phyloP scores from a whole-genome alignment of 2,329 filamentous ascomycete genomes.

The Xylariaceae sp. region DNA sequence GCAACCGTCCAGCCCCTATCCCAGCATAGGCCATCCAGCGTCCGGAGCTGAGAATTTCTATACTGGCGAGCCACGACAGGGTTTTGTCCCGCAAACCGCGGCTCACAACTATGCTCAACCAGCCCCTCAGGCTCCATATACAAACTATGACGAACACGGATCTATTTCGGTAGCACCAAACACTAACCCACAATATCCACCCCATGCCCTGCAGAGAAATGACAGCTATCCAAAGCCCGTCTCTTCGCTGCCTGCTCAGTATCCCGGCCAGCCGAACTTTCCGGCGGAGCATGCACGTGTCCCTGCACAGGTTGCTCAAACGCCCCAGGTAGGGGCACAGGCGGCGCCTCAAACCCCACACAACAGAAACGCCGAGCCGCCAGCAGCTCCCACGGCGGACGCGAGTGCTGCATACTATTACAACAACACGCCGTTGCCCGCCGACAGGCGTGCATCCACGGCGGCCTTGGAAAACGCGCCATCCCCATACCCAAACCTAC shows the following conservation, averaged over 20 bases:
- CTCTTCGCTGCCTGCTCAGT: slow-evolving; percentile 36
- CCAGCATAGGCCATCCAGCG: slow-evolving; percentile 54
- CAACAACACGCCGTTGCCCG: slow-evolving; percentile 36
- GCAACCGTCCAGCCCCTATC: slow-evolving; percentile 60
- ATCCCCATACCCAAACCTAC: slow-evolving; percentile 51
- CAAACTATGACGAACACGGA: slow-evolving; percentile 38
- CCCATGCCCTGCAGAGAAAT: slow-evolving; percentile 41
- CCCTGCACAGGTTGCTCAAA: slow-evolving; percentile 23
- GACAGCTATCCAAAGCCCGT: slow-evolving; percentile 46
- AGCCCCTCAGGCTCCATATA: slow-evolving; percentile 39
- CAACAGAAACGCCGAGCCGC: slow-evolving; percentile 27
- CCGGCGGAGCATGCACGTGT: slow-evolving; percentile 26
- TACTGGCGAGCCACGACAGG: slow-evolving; percentile 53
- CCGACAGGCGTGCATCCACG: slow-evolving; percentile 34
- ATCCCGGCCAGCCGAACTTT: slow-evolving; percentile 31
- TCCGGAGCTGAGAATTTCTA: slow-evolving; percentile 76
- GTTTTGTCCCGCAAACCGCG: slow-evolving; percentile 43
- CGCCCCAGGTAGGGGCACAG: slow-evolving; percentile 27
- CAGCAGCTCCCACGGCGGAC: slow-evolving; percentile 39
- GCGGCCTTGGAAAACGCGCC: slow-evolving; percentile 37
- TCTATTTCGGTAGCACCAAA: slow-evolving; percentile 36
- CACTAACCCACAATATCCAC: slow-evolving; percentile 39
- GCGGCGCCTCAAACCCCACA: slow-evolving; percentile 27
- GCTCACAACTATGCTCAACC: slow-evolving; percentile 49
- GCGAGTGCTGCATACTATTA: slow-evolving; percentile 56